Percentiles rank a stretch among this genome's conserved stretches.
Conservation (phyloP, 164 flowering plant species). For the Stephania japonica region DNA sequence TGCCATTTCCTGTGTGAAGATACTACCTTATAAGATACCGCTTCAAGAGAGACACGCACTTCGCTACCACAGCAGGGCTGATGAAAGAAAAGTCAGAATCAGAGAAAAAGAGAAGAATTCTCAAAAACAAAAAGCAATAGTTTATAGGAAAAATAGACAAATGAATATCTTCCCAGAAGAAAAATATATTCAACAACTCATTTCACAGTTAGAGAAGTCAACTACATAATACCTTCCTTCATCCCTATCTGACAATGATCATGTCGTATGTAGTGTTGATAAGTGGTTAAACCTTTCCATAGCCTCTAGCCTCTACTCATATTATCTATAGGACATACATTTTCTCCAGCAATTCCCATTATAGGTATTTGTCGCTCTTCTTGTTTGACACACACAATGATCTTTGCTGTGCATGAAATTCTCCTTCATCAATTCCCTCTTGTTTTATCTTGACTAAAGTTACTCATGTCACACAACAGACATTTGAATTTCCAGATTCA, state of each 20-base stretch:
- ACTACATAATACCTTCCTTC: neutral
- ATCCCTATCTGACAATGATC: neutral
- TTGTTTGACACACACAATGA: neutral
- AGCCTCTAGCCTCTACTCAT: neutral
- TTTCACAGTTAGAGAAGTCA: neutral
- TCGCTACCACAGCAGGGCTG: slow-evolving; percentile 95
- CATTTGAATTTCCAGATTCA: too few species aligned
- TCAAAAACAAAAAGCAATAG: neutral
- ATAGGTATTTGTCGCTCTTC: neutral
- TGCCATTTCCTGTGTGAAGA: slow-evolving; percentile 2
- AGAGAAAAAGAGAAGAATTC: neutral
- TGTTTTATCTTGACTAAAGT: neutral
- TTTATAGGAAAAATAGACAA: neutral
- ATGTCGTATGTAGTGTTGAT: neutral
- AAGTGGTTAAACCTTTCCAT: neutral
- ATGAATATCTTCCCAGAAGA: neutral
- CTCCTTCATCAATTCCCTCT: neutral
- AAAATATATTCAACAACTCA: neutral
- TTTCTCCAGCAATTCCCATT: neutral
- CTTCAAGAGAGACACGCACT: slow-evolving; percentile 85
- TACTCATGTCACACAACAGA: neutral
- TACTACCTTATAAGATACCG: slow-evolving; percentile 79
- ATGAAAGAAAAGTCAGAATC: slow-evolving; percentile 11
- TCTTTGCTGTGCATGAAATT: neutral
- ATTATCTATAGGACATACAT: neutral